A percentile compares a stretch with the other conserved stretches of the same genome.
Conservation (phyloP, 345 rosid genomes). For the Eucalyptus sp. region DNA sequence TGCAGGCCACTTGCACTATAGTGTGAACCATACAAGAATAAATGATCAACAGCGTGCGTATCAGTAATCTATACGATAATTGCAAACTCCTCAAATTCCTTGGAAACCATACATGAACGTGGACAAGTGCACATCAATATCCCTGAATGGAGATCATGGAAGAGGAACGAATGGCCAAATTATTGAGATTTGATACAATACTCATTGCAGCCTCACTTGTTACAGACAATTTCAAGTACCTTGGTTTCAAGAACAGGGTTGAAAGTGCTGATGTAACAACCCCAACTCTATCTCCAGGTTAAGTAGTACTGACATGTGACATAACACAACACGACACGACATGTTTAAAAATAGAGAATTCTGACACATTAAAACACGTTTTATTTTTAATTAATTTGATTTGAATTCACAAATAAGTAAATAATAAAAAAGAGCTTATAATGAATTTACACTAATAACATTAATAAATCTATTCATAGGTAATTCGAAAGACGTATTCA, state of each 20-base stretch:
- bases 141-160: background rate
- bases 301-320: fast-evolving
- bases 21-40: background rate
- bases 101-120: background rate
- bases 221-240: slow-evolving; percentile 17
- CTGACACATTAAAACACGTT: fast-evolving
- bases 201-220: background rate
- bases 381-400: too few relatives aligned
- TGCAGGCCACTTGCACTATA: slow-evolving; percentile 53
- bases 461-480: too few relatives aligned
- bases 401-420: too few relatives aligned
- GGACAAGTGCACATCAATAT: background rate
- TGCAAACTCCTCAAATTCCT: background rate
- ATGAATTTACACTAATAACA: too few relatives aligned
- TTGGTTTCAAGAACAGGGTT: slow-evolving; percentile 37
- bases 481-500: too few relatives aligned
- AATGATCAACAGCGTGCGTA: background rate
- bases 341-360: too few relatives aligned
- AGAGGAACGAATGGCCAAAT: background rate
- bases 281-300: too few relatives aligned
- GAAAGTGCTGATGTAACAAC: slow-evolving; percentile 52
- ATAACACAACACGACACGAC: too few relatives aligned
- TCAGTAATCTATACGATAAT: background rate
- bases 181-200: background rate
- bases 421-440: too few relatives aligned